Base-by-base conservation (phyloP, 164 flowering plant species). In the Saururus chinensis region DNA sequence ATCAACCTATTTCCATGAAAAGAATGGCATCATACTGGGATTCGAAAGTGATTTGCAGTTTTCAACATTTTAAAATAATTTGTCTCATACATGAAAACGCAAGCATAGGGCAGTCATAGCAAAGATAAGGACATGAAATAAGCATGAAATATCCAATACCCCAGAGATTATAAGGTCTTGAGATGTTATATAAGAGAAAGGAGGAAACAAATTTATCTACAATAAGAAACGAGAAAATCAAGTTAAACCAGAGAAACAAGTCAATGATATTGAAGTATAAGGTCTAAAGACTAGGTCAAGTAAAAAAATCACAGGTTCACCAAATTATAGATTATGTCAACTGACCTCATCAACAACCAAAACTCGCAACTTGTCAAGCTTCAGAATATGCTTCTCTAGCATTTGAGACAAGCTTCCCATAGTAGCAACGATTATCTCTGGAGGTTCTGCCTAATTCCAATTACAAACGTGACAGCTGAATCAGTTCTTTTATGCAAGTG, bases 281-380 rank as follows among this genome's bases (percentile, higher is more conserved):
- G 11, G 49, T 10, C 17, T 22, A 7, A 20, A 54, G 14, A 30
- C 2, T 30, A 30, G 37, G 37, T 30, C 37, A 30, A 30, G 37
- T 2, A 30, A 30, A 30, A 30, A 30, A 6, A 30, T 30, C 37
- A 30, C 6, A 30, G 37, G 37, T 30, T 24, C 57, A 21, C 6
- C 23, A 54, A 24, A 54, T 21, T 19, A 53, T 14, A 12, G 58
- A 13, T 35, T 1, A 24, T 11, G 4, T 58, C 14, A 45, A 17
- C 60, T 58, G 74, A 88, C 99, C 97, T 93, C 99, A 72, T 93
- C 99, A 51, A 93, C 67, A 56, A 93, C 91, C 56, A 93, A 80
- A 60, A 90, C 86, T 40, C 60, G 66, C 83, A 93, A 40, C 57
- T 84, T 61, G 16, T 84, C 88, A 60, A 90, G 92, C 70, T 74